Conservation (phyloP, 2,329 filamentous ascomycete genomes). For the Pezicula carpinea region DNA sequence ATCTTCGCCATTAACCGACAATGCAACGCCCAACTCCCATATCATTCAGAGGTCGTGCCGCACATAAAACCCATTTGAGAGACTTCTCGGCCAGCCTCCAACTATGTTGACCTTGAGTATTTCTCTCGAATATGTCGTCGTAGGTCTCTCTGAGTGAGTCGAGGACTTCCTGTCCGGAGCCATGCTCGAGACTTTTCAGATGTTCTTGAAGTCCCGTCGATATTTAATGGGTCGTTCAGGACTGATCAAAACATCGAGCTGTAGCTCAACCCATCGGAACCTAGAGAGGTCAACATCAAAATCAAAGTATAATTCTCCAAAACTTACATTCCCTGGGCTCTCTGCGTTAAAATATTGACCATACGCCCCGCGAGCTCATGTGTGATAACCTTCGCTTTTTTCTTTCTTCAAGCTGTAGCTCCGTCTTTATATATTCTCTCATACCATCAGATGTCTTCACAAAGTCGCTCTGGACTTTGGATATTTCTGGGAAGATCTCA, state of each 20-base stretch:
- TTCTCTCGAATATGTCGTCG: constrained; percentile 7
- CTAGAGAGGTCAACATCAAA: neutral
- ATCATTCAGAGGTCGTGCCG: constrained; percentile 9
- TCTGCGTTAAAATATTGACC: constrained; percentile 4
- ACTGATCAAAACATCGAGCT: constrained; percentile 8
- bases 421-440: constrained; percentile 2
- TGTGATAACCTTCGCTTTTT: constrained; percentile 5
- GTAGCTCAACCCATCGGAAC: constrained; percentile 10
- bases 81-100: constrained; percentile 7
- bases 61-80: constrained; percentile 10
- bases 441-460: constrained; percentile 5
- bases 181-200: constrained; percentile 5
- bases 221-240: constrained; percentile 10
- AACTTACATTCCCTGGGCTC: constrained; percentile 10
- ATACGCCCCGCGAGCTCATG: constrained; percentile 6
- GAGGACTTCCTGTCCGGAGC: constrained; percentile 9
- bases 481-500: constrained; percentile 1
- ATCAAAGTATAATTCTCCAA: neutral
- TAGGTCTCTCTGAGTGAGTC: constrained; percentile 11
- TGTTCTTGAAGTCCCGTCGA: constrained; percentile 7
- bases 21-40: constrained; percentile 9
- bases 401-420: constrained; percentile 3
- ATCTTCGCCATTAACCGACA: constrained; percentile 7
- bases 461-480: constrained; percentile 4
- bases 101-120: constrained; percentile 10